phyloP scores from a whole-genome alignment of 805 yeast genomes.

The Starmerella khaoyaiensis region DNA sequence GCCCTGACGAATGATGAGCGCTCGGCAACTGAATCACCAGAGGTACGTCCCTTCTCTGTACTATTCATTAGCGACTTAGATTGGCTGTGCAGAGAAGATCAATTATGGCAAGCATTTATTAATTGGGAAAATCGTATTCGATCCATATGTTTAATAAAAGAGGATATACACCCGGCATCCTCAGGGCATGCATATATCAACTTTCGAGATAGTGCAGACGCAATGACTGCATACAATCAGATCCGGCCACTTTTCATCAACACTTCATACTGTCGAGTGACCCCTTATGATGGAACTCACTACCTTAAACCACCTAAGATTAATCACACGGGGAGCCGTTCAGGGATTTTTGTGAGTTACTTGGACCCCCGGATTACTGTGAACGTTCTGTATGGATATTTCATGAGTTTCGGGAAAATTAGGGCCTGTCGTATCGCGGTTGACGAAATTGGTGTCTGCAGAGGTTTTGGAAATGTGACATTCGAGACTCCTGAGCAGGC shows the following conservation, averaged over 20 bases:
- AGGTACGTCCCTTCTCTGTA: constrained; percentile 6
- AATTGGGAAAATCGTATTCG: constrained; percentile 12
- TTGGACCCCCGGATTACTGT: constrained; percentile 48
- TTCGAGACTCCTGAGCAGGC: constrained; percentile 16
- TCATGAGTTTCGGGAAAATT: constrained; percentile 18
- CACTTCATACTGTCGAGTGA: constrained; percentile 19
- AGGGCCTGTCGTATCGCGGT: constrained; percentile 20
- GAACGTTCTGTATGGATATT: constrained; percentile 19
- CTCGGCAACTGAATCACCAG: neutral
- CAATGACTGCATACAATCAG: constrained; percentile 13
- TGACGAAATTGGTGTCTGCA: constrained; percentile 19
- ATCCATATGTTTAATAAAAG: constrained; percentile 18
- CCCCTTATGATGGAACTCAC: constrained; percentile 9
- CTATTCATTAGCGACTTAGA: constrained; percentile 22
- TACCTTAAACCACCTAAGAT: constrained; percentile 10
- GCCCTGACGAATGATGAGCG: neutral
- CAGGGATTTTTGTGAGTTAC: constrained; percentile 62
- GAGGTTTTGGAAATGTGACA: constrained; percentile 23
- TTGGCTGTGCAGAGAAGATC: constrained; percentile 15
- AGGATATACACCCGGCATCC: constrained; percentile 13
- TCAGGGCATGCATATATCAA: constrained; percentile 19
- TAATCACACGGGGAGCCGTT: constrained; percentile 10
- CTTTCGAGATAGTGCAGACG: constrained; percentile 15
- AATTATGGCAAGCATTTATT: constrained; percentile 19
- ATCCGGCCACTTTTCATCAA: constrained; percentile 20